These are phyloP conservation scores for Rhodotorula sp. DNA, from an alignment of 1,284 basidiomycete genomes.

Conservation along the genomic window DNA sequence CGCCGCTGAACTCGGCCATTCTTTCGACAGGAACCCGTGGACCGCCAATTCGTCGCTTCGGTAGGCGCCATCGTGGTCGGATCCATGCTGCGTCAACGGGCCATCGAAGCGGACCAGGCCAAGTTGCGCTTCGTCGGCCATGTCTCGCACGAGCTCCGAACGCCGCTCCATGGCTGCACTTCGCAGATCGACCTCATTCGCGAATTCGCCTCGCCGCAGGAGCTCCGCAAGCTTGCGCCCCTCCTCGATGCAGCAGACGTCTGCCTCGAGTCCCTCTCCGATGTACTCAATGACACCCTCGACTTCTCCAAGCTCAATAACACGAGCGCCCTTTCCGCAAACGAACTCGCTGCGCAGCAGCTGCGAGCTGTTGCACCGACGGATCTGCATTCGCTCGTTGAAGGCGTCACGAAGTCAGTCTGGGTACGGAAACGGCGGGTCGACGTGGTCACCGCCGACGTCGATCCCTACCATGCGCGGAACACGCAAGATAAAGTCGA, in stretches of 20 bases:
- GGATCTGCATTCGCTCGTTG: constrained; percentile 16
- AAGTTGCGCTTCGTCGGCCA: constrained; percentile 43
- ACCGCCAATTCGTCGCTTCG: constrained; percentile 6
- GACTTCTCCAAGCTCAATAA: constrained; percentile 30
- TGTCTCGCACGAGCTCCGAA: constrained; percentile 47
- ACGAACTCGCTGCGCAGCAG: constrained; percentile 6
- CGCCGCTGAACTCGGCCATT: neutral
- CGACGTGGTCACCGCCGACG: constrained; percentile 20
- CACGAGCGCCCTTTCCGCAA: neutral
- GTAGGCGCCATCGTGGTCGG: constrained; percentile 27
- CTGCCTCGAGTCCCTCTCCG: constrained; percentile 26
- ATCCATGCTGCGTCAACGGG: constrained; percentile 21
- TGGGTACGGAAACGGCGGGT: constrained; percentile 32
- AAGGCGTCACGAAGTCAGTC: constrained; percentile 20
- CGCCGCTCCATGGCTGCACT: constrained; percentile 45
- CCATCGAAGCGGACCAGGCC: constrained; percentile 17
- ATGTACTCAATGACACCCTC: constrained; percentile 35
- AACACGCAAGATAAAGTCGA: constrained; percentile 8
- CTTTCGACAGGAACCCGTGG: constrained; percentile 7
- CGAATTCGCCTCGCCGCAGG: constrained; percentile 27
- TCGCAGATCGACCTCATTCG: constrained; percentile 44
- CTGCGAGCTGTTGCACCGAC: neutral
- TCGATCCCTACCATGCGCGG: neutral
- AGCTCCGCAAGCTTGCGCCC: constrained; percentile 21
- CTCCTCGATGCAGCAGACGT: constrained; percentile 23